phyloP scores from a whole-genome alignment of 306 rosid species.

The Vicia sativa region DNA sequence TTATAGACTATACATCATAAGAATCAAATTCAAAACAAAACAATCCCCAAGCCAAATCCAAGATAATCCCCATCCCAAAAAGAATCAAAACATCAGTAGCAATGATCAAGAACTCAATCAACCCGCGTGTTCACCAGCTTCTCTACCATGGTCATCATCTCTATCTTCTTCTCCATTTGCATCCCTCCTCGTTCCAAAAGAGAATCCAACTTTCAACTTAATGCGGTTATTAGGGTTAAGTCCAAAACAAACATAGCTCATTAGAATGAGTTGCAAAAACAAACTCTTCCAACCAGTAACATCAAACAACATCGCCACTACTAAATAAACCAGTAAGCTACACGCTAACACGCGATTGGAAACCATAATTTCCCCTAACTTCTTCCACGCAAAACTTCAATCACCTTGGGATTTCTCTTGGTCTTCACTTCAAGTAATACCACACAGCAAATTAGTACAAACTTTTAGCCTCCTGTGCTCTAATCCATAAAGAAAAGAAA shows the following conservation, averaged over 20 bases:
- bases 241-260: background rate
- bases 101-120: background rate
- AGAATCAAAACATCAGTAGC: background rate
- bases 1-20: background rate
- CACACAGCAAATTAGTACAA: background rate
- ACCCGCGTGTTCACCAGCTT: background rate
- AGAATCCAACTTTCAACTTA: background rate
- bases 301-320: background rate
- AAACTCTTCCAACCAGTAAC: conserved; percentile 13
- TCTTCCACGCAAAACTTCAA: background rate
- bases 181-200: background rate
- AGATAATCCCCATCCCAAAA: background rate
- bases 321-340: background rate
- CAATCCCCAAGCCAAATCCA: background rate
- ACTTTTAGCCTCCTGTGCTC: background rate
- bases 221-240: background rate
- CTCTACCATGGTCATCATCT: conserved; percentile 1
- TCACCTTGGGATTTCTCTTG: background rate
- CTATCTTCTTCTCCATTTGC: background rate
- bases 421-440: background rate
- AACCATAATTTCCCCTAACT: background rate
- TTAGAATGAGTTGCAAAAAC: background rate
- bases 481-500: background rate
- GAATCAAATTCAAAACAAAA: background rate
- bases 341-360: background rate